Evolutionary conservation across 805 yeast species (phyloP).

Genomic region (Starmerella vaccinii): DNA sequence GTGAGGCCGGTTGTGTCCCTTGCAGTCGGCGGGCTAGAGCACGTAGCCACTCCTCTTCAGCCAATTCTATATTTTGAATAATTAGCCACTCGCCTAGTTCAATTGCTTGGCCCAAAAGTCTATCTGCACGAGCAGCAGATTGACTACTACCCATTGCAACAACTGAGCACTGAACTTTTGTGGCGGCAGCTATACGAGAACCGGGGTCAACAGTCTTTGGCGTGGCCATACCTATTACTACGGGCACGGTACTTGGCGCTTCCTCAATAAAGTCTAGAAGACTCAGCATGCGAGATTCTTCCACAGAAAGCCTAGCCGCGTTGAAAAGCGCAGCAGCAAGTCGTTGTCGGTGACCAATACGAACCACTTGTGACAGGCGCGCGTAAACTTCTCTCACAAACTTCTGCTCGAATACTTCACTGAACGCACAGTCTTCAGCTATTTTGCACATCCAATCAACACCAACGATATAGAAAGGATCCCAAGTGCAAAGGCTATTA

Average conservation of each 20-base stretch:
- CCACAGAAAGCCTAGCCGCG: not conserved
- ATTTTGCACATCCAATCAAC: slow-evolving; percentile 35
- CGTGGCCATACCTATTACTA: slow-evolving; percentile 14
- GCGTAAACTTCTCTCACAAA: not conserved
- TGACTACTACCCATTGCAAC: slow-evolving; percentile 46
- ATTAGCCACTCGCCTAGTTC: slow-evolving; percentile 71
- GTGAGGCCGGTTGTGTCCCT: slow-evolving; percentile 25
- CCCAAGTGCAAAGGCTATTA: slow-evolving; percentile 35
- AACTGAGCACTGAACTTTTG: slow-evolving; percentile 56
- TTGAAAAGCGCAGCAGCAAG: not conserved
- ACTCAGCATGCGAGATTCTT: not conserved
- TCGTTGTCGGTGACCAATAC: not conserved
- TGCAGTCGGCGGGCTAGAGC: slow-evolving; percentile 37
- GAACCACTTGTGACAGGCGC: slow-evolving; percentile 9
- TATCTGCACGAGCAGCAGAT: slow-evolving; percentile 42
- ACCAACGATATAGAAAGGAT: slow-evolving; percentile 51
- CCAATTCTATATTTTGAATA: slow-evolving; percentile 71
- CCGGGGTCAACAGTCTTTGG: slow-evolving; percentile 49
- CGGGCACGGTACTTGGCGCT: slow-evolving; percentile 13
- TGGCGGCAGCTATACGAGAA: slow-evolving; percentile 39
- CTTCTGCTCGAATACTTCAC: not conserved
- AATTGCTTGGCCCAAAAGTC: slow-evolving; percentile 72
- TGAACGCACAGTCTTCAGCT: not conserved
- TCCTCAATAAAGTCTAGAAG: slow-evolving; percentile 8
- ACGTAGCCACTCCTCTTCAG: slow-evolving; percentile 49